phyloP scores from a whole-genome alignment of 495 filamentous ascomycete species.

The Penicillium angulare region DNA sequence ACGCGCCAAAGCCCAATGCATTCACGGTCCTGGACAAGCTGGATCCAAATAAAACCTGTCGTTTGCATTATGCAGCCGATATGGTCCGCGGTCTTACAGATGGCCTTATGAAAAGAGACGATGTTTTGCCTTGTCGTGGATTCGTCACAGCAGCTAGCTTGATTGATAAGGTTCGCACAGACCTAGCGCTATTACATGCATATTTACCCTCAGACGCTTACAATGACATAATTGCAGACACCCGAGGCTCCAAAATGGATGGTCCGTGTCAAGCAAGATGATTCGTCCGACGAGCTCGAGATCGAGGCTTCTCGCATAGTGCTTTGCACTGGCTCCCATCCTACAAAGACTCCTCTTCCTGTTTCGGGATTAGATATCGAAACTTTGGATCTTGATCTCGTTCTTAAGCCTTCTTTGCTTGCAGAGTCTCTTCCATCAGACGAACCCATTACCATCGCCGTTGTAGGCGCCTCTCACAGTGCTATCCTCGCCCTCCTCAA shows the following conservation, averaged over 20 bases:
- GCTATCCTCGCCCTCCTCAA: constrained; percentile 62
- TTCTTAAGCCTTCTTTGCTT: constrained; percentile 55
- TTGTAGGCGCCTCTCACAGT: constrained; percentile 61
- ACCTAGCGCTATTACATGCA: too few relatives aligned
- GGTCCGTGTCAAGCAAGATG: constrained; percentile 34
- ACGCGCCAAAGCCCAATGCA: constrained; percentile 46
- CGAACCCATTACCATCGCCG: constrained; percentile 42
- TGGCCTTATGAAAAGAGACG: constrained; percentile 46
- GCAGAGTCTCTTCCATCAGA: constrained; percentile 35
- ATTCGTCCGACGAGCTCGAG: constrained; percentile 30
- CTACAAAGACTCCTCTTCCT: constrained; percentile 43
- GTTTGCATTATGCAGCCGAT: constrained; percentile 53
- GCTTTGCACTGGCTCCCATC: constrained; percentile 58
- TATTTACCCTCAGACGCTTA: constrained; percentile 2
- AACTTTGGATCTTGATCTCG: constrained; percentile 52
- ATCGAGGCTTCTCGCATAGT: constrained; percentile 44
- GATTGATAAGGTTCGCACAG: constrained; percentile 22
- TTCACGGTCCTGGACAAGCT: constrained; percentile 51
- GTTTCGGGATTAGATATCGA: constrained; percentile 27
- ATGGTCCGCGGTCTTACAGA: constrained; percentile 50
- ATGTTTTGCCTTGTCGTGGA: constrained; percentile 40
- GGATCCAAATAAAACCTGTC: constrained; percentile 53
- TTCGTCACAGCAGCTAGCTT: constrained; percentile 43
- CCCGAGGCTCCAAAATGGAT: constrained; percentile 37
- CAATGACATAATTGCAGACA: constrained; percentile 9